Percentiles rank a stretch among this genome's conserved stretches.
These are phyloP conservation scores for Phylloboletellus chloephorus DNA, from an alignment of 1,284 basidiomycete genomes.

Conservation along the genomic window DNA sequence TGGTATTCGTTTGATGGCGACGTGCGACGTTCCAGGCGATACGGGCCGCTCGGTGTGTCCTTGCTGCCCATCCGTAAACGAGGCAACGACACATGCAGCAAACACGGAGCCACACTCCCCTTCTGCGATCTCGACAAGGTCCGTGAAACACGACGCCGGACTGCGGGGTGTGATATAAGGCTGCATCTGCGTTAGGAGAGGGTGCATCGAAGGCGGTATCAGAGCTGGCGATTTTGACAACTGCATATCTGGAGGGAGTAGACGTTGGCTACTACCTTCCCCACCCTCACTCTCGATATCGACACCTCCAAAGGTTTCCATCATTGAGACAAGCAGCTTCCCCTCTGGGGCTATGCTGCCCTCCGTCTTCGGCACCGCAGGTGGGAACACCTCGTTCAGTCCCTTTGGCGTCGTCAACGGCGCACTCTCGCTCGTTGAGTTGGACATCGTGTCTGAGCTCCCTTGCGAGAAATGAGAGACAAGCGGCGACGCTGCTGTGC, in stretches of 20 bases:
- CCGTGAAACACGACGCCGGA: constrained; percentile 55
- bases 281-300: constrained; percentile 16
- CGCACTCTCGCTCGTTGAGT: constrained; percentile 20
- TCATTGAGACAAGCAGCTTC: constrained; percentile 29
- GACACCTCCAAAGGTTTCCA: constrained; percentile 38
- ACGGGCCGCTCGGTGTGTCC: constrained; percentile 22
- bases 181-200: constrained; percentile 51
- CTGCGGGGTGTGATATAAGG: constrained; percentile 61
- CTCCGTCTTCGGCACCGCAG: constrained; percentile 10
- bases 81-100: constrained; percentile 46
- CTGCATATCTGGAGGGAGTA: constrained; percentile 31
- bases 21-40: constrained; percentile 35
- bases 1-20: constrained; percentile 69
- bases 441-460: constrained; percentile 25
- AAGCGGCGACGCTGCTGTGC: constrained; percentile 16
- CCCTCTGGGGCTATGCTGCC: constrained; percentile 22
- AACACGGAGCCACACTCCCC: constrained; percentile 74
- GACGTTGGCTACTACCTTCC: constrained; percentile 5
- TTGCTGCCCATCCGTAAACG: constrained; percentile 29
- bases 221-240: not conserved
- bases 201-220: constrained; percentile 26
- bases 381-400: constrained; percentile 6
- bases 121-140: constrained; percentile 71
- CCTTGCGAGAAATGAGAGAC: constrained; percentile 21
- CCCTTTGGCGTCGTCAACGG: constrained; percentile 18